Base-by-base conservation (phyloP, 768 basidiomycete species). In the Austroboletus festivus region DNA sequence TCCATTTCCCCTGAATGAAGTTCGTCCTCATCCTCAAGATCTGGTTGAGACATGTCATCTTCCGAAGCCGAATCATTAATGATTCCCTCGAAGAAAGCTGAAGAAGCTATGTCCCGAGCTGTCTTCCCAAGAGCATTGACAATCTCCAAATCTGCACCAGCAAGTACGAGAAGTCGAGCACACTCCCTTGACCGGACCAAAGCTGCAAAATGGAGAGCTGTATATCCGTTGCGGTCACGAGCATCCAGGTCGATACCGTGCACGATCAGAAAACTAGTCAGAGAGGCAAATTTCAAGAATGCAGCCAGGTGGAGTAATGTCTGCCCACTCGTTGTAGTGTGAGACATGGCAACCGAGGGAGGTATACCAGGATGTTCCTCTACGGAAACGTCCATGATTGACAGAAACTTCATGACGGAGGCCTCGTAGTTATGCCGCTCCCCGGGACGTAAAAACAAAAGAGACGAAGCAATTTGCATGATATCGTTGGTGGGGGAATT, bases 211-310 rank as follows among this genome's bases (percentile, higher is more conserved):
- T 94, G 89, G 28, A 97, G 70, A 0, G 96, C 82, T 0, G 94
- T 98, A 63, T 79, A 91, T 13, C 95, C 95, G 65, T 93, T 95
- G 41, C 80, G 75, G 67, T 99, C 96, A 42, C 90, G 82, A 13
- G 76, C 77, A 62, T 98, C 92, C 45, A 93, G 55, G 61, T 93
- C 90, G 31, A 86, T 82, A 7, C 77, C 81, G 46, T 79, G 86
- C 4, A 73, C 68, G 48, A 95, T 70, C 48, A 99, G 74, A 69
- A 89, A 90, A 38, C 72, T 61, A 16, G 84, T 78, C 26, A 98
- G 77, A 5, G 80, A 71, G 9, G 80, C 70, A 65, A 90, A 89
- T 24, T 85, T 85, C 47, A 93, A 80, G 61, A 91, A 83, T 5
- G 83, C 75, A 2, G 93, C 86, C 38, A 97, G 73, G 64, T 99